These are phyloP conservation scores for Cryoendolithus antarcticus DNA, from an alignment of 2,329 filamentous ascomycete species.

Conservation along the genomic window DNA sequence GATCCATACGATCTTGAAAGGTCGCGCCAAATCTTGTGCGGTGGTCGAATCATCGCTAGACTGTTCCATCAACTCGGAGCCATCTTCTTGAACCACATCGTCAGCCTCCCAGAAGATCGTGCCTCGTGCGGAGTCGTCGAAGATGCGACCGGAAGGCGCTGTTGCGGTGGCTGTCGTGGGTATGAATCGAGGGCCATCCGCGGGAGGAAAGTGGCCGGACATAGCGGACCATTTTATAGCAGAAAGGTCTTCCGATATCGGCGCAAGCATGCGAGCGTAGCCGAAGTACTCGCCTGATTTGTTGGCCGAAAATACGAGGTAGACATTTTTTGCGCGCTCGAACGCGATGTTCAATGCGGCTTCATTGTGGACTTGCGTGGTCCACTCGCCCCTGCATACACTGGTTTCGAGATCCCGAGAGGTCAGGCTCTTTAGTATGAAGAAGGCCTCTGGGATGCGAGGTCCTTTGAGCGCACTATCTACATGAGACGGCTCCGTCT, in stretches of 20 bases:
- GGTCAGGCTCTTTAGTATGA: slow-evolving; percentile 86
- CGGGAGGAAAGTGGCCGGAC: neutral
- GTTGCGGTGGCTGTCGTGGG: slow-evolving; percentile 64
- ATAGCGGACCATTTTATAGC: neutral
- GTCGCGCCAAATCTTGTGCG: slow-evolving; percentile 69
- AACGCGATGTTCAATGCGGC: slow-evolving; percentile 67
- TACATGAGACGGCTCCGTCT: neutral
- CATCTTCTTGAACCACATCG: slow-evolving; percentile 39
- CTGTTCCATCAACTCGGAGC: slow-evolving; percentile 11
- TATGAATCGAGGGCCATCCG: slow-evolving; percentile 53
- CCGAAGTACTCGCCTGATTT: slow-evolving; percentile 96
- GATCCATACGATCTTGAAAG: slow-evolving; percentile 83
- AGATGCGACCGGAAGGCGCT: slow-evolving; percentile 72
- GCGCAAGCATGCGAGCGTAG: slow-evolving; percentile 79
- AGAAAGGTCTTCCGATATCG: slow-evolving; percentile 57
- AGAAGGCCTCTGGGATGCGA: slow-evolving; percentile 60
- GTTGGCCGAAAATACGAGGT: slow-evolving; percentile 89
- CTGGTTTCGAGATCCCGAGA: slow-evolving; percentile 81
- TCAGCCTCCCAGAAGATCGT: slow-evolving; percentile 95
- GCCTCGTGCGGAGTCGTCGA: slow-evolving; percentile 80
- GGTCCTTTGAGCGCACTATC: neutral
- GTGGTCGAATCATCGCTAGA: slow-evolving; percentile 23
- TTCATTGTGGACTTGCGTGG: slow-evolving; percentile 89
- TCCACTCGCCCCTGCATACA: slow-evolving; percentile 76
- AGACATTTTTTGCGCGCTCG: slow-evolving; percentile 70